Conservation (phyloP, 2,329 filamentous ascomycete genomes). For the Alternaria solani region DNA sequence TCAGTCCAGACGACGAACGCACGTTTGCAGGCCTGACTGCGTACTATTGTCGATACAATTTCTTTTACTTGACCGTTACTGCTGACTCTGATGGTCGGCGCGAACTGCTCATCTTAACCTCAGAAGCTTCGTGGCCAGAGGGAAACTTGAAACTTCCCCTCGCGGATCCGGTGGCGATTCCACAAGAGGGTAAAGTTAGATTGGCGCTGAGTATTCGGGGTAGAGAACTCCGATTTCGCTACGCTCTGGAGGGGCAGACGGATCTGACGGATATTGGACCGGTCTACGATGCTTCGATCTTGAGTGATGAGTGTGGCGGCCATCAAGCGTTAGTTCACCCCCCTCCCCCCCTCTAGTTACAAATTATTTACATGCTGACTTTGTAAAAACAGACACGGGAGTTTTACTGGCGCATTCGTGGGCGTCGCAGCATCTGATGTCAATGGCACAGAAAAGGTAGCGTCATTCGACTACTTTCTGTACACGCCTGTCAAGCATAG, state of each 20-base stretch:
- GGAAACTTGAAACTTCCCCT: slow-evolving; percentile 58
- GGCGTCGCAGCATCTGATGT: slow-evolving; percentile 46
- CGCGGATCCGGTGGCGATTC: slow-evolving; percentile 57
- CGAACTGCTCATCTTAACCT: slow-evolving; percentile 65
- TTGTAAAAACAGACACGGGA: slow-evolving; percentile 57
- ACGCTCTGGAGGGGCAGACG: slow-evolving; percentile 58
- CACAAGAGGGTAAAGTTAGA: slow-evolving; percentile 63
- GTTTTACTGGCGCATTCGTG: slow-evolving; percentile 66
- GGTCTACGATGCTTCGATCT: slow-evolving; percentile 65
- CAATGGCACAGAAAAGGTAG: slow-evolving; percentile 38
- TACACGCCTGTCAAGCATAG: slow-evolving; percentile 42
- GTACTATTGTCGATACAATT: slow-evolving; percentile 71
- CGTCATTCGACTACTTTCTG: slow-evolving; percentile 44
- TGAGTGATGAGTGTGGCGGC: slow-evolving; percentile 70
- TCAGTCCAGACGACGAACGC: slow-evolving; percentile 65
- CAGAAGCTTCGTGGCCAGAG: slow-evolving; percentile 65
- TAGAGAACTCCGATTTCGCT: slow-evolving; percentile 63
- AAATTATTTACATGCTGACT: no score
- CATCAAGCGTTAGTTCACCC: slow-evolving; percentile 57
- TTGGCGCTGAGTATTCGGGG: slow-evolving; percentile 63
- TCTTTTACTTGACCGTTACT: slow-evolving; percentile 69
- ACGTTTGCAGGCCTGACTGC: slow-evolving; percentile 68
- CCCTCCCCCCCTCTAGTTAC: no score
- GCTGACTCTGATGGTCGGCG: slow-evolving; percentile 64
- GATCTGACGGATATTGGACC: slow-evolving; percentile 61